These are phyloP conservation scores for Botrytis deweyae DNA, from an alignment of 2,329 filamentous ascomycete species.

Conservation along the genomic window DNA sequence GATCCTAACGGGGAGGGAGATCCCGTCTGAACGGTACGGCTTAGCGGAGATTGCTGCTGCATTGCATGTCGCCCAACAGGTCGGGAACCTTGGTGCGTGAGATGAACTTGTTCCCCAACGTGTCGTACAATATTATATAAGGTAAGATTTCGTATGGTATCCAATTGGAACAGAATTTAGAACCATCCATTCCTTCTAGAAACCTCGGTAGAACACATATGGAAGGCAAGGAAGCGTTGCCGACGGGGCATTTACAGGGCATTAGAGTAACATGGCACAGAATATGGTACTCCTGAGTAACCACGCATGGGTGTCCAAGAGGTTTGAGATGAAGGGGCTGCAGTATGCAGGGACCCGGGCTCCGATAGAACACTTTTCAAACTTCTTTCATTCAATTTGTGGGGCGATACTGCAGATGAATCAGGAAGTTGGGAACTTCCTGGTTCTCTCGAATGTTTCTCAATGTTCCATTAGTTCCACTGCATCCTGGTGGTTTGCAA, in stretches of 20 bases:
- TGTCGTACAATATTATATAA: constrained; percentile 1
- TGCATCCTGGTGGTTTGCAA: constrained; percentile 12
- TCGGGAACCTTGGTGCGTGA: constrained; percentile 17
- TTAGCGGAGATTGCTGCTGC: constrained; percentile 20
- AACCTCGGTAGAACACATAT: constrained; percentile 22
- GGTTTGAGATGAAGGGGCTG: constrained; percentile 21
- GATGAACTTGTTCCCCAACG: constrained; percentile 6
- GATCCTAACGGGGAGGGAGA: constrained; percentile 9
- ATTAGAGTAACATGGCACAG: constrained; percentile 9
- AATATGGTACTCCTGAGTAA: neutral
- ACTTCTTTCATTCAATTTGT: constrained; percentile 2
- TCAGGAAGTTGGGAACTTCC: neutral
- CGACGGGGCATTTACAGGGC: constrained; percentile 9
- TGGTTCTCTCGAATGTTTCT: neutral
- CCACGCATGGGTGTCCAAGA: constrained; percentile 5
- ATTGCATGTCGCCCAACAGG: constrained; percentile 20
- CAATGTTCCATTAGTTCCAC: constrained; percentile 9
- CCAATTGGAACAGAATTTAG: neutral
- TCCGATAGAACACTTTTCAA: constrained; percentile 12
- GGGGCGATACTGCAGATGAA: neutral
- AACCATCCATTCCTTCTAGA: constrained; percentile 21
- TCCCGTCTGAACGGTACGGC: constrained; percentile 20
- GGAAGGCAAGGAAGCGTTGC: constrained; percentile 19
- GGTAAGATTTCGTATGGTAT: constrained; percentile 13
- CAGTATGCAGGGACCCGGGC: constrained; percentile 21